Evolutionary conservation across 2,329 filamentous ascomycete species (phyloP).

Genomic region (Ceratocystis diversiconidia): DNA sequence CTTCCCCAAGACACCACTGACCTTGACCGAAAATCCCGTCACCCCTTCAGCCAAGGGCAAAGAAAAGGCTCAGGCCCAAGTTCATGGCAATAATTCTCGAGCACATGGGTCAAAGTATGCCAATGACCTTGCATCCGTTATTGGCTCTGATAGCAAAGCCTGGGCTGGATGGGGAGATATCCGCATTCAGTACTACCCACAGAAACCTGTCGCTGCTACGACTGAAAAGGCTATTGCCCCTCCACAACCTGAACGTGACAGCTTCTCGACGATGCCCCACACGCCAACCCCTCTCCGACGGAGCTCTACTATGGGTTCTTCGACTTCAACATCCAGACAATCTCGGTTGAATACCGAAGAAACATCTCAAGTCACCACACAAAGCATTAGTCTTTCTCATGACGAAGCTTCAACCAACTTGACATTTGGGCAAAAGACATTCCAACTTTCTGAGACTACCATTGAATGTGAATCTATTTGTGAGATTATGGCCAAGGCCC

Average conservation of each 20-base stretch:
- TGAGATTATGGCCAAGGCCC: conserved; percentile 40
- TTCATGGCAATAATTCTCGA: conserved; percentile 23
- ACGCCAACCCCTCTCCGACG: conserved; percentile 67
- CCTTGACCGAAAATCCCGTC: conserved; percentile 37
- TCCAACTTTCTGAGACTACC: conserved; percentile 44
- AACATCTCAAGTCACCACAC: conserved; percentile 34
- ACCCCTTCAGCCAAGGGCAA: conserved; percentile 53
- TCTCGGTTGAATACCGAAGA: conserved; percentile 24
- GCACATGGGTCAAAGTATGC: conserved; percentile 44
- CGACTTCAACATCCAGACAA: conserved; percentile 5
- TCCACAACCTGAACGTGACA: conserved; percentile 3
- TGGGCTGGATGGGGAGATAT: conserved; percentile 76
- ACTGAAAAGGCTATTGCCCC: neutral
- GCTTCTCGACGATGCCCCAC: conserved; percentile 37
- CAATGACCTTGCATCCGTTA: conserved; percentile 70
- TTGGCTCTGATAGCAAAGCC: conserved; percentile 40
- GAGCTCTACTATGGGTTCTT: conserved; percentile 39
- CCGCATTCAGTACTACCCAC: conserved; percentile 63
- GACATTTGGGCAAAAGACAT: conserved; percentile 37
- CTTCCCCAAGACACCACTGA: conserved; percentile 57
- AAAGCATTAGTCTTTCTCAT: neutral
- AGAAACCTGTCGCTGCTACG: conserved; percentile 20
- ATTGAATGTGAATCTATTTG: conserved; percentile 40
- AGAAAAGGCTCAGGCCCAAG: conserved; percentile 41
- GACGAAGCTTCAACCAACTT: conserved; percentile 21